A percentile compares a stretch with the other conserved stretches of the same genome.
phyloP scores from a whole-genome alignment of 2,329 filamentous ascomycete genomes.

The Exserohilum turcica region DNA sequence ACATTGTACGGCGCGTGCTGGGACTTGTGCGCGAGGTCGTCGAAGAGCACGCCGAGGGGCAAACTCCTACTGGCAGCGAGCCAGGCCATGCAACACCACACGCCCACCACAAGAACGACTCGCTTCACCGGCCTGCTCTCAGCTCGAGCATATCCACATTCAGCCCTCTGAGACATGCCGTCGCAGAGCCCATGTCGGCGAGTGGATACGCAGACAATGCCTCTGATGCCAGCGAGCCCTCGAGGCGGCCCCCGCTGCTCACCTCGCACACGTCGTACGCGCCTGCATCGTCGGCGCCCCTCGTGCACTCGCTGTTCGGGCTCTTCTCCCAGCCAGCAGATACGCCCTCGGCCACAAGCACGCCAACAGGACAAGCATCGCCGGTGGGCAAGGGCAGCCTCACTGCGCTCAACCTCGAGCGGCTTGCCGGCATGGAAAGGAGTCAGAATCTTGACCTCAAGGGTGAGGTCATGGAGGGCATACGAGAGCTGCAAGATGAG shows the following conservation, averaged over 20 bases:
- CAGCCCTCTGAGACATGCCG: conserved; percentile 54
- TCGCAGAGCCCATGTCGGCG: conserved; percentile 42
- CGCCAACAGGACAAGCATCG: conserved; percentile 59
- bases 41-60: conserved; percentile 74
- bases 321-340: conserved; percentile 74
- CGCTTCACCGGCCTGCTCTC: conserved; percentile 44
- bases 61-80: conserved; percentile 63
- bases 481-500: conserved; percentile 95
- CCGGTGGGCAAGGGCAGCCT: conserved; percentile 52
- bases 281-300: conserved; percentile 56
- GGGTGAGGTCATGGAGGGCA: conserved; percentile 90
- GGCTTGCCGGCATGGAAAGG: conserved; percentile 49
- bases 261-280: conserved; percentile 68
- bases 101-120: conserved; percentile 43
- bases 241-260: conserved; percentile 64
- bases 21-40: conserved; percentile 91
- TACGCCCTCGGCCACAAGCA: conserved; percentile 51
- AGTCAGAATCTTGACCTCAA: conserved; percentile 69
- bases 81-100: conserved; percentile 55
- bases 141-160: conserved; percentile 53
- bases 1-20: conserved; percentile 88
- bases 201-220: conserved; percentile 37
- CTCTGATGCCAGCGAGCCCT: conserved; percentile 44
- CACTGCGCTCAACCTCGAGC: conserved; percentile 43
- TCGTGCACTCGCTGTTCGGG: conserved; percentile 80